Conservation (phyloP, 192 early-diverging fungal genomes). For the Jimgerdemannia flammicorona region DNA sequence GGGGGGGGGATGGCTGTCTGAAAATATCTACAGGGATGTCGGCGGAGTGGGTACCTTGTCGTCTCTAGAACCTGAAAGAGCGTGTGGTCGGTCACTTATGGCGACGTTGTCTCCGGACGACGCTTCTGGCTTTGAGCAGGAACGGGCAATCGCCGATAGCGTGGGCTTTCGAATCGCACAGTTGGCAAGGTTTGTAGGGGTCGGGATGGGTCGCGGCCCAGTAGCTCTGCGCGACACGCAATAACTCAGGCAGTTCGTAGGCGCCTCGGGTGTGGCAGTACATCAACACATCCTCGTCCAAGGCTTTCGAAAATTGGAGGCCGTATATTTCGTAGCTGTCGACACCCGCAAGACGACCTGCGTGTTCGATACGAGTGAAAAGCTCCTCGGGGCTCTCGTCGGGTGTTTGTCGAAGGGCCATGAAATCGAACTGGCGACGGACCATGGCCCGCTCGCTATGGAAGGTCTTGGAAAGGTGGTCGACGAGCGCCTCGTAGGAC, state of each 20-base stretch:
- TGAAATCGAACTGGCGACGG: background rate
- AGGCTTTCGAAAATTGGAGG: background rate
- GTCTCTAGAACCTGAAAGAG: background rate
- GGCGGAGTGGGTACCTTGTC: background rate
- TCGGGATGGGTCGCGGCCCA: background rate
- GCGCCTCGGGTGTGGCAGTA: background rate
- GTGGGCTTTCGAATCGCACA: background rate
- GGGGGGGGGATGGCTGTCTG: background rate
- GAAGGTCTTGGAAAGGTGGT: background rate
- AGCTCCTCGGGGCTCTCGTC: background rate
- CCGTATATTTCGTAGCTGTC: background rate
- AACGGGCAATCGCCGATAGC: background rate
- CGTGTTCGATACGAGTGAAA: background rate
- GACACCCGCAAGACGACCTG: background rate
- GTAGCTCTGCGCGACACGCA: background rate
- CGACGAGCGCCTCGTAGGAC: background rate
- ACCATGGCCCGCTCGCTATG: background rate
- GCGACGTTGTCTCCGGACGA: background rate
- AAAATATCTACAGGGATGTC: background rate
- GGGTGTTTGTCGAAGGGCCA: background rate
- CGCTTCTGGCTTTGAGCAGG: background rate
- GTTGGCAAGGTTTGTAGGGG: background rate
- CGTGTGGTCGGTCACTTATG: background rate
- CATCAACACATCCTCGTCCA: background rate
- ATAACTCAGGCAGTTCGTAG: background rate